These are phyloP conservation scores for Ustilago trichophora DNA, from an alignment of 1,284 basidiomycete species.

Conservation along the genomic window DNA sequence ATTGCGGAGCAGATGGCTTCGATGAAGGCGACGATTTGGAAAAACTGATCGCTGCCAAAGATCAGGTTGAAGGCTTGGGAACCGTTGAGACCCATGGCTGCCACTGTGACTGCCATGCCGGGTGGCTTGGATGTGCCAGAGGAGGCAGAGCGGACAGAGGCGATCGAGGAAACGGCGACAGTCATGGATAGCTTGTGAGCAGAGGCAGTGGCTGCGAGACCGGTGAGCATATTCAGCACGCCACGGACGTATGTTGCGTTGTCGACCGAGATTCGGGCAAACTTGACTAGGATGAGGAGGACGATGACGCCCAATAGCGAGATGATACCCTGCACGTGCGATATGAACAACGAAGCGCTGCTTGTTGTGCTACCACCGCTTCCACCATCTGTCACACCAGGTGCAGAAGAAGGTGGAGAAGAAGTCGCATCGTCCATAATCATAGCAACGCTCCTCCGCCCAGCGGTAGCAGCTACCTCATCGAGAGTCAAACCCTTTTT, in stretches of 20 bases:
- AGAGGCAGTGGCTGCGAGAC: conserved; percentile 31
- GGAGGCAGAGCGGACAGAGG: conserved; percentile 7
- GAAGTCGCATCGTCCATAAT: conserved; percentile 35
- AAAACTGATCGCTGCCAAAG: conserved; percentile 43
- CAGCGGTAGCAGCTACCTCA: conserved; percentile 21
- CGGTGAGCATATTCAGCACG: conserved; percentile 46
- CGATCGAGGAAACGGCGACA: conserved; percentile 32
- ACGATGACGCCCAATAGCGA: conserved; percentile 36
- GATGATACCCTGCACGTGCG: conserved; percentile 42
- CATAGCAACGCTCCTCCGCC: conserved; percentile 33
- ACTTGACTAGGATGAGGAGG: conserved; percentile 34
- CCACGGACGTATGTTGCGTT: conserved; percentile 44
- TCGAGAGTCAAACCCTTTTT: conserved; percentile 16
- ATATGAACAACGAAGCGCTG: conserved; percentile 23
- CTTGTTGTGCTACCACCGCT: neutral
- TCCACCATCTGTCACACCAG: neutral
- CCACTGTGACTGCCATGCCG: conserved; percentile 17
- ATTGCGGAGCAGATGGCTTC: conserved; percentile 43
- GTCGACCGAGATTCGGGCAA: conserved; percentile 25
- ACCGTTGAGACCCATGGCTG: conserved; percentile 28
- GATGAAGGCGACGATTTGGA: conserved; percentile 40
- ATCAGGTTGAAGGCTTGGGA: conserved; percentile 40
- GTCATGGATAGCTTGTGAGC: conserved; percentile 49
- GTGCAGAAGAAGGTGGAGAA: conserved; percentile 4
- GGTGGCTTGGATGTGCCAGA: conserved; percentile 16